Base-by-base conservation (phyloP, 208 protist species). In the Leishmania lainsoni region DNA sequence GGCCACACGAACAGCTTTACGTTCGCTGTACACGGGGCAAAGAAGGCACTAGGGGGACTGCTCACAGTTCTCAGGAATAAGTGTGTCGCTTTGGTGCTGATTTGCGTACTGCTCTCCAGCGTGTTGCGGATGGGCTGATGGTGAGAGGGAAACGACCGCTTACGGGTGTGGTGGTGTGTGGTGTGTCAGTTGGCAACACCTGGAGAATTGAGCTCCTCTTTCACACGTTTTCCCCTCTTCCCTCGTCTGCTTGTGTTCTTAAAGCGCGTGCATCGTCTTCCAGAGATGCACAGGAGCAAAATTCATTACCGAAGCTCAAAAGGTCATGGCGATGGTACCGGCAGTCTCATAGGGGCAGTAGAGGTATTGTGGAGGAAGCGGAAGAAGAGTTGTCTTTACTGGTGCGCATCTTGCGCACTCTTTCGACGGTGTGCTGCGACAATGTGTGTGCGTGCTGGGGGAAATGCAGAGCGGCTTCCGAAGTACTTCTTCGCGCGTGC, bases 81-180 rank as follows among this genome's bases (percentile, higher is more conserved):
- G 10, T 78, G 65, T 52, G 68, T 84, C 16, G 83, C 83, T 0
- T 83, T 86, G 75, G 0, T 83, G 3, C 32, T 89, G 3, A 82
- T 89, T n/a, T 76, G 63, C 29, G 35, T 80, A 1, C 76, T 89
- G 5, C 65, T 89, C 54, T 56, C 81, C 29, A 58, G 49, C 0
- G 81, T 89, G 35, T 56, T 89, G 22, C 78, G 83, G 42, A 86
- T 86, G 82, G 78, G 82, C 20, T 86, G 65, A 80, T 51, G 39
- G 10, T 10, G 51, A 14, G 12, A 58, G 10, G 26, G 29, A 59
- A 5, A 32, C 29, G 8, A 35, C 16, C 59, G 59, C 22, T 8
- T 1, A 17, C 12, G 63, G 8, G 35, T 39, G 35, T 56, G 35
- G 0, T 0, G 0, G 35, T 39, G 35, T 39, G 35, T 39, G 35